A percentile compares a stretch with the other conserved stretches of the same genome.
These are phyloP conservation scores for Phanerochaete sordida DNA, from an alignment of 768 basidiomycete genomes.

Conservation along the genomic window DNA sequence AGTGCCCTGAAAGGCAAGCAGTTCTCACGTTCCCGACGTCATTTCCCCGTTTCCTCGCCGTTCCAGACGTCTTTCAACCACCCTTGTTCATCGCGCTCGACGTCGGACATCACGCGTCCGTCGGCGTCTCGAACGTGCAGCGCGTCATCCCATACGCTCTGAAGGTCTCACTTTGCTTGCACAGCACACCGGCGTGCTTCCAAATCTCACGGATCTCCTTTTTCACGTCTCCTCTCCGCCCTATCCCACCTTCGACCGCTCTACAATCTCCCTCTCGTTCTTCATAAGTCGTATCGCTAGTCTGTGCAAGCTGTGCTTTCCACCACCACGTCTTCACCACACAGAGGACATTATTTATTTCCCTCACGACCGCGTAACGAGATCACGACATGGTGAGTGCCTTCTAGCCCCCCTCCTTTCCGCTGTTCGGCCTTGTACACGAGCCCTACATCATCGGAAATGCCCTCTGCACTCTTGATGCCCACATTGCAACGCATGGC, in stretches of 20 bases:
- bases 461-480: constrained; percentile 2
- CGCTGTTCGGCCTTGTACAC: neutral
- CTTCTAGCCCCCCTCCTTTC: neutral
- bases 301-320: neutral
- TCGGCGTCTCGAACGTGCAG: neutral
- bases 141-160: neutral
- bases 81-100: neutral
- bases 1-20: neutral
- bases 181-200: neutral
- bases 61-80: neutral
- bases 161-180: neutral
- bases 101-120: neutral
- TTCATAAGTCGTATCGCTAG: neutral
- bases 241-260: constrained; percentile 1
- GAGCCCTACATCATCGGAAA: constrained; percentile 2
- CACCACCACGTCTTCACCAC: neutral
- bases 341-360: constrained; percentile 1
- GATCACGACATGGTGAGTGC: constrained; percentile 7
- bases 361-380: constrained; percentile 9
- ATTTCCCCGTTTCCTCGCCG: constrained; percentile 3
- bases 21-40: constrained; percentile 6
- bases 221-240: neutral
- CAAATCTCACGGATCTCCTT: constrained; percentile 1
- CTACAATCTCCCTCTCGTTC: neutral
- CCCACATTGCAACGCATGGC: constrained; percentile 3